phyloP scores from a whole-genome alignment of 2,329 filamentous ascomycete species.

The Zasmidium citrigriseum region DNA sequence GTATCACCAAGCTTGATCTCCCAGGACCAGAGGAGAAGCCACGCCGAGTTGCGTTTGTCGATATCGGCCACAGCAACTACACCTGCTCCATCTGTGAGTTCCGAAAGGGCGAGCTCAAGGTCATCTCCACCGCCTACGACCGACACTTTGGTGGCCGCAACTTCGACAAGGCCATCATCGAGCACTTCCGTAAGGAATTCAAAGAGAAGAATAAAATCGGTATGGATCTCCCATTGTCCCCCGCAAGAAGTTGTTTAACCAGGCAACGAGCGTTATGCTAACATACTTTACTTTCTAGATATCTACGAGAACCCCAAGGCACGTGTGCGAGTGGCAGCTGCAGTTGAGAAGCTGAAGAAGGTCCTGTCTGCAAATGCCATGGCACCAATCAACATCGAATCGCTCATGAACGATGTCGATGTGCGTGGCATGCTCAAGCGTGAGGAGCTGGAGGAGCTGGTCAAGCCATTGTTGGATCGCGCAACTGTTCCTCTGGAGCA shows the following conservation, averaged over 20 bases:
- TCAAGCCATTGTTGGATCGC: conserved; percentile 78
- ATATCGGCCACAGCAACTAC: conserved; percentile 96
- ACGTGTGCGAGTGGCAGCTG: conserved; percentile 79
- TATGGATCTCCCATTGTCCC: neutral
- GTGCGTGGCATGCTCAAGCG: conserved; percentile 86
- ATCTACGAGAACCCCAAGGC: conserved; percentile 90
- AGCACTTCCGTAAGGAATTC: conserved; percentile 95
- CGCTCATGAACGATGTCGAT: conserved; percentile 96
- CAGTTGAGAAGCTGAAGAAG: conserved; percentile 98
- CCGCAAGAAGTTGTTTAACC: neutral
- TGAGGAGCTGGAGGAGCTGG: conserved; percentile 88
- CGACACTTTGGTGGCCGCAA: conserved; percentile 96
- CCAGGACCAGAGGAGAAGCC: conserved; percentile 88
- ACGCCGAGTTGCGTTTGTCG: conserved; percentile 84
- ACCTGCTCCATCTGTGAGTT: conserved; percentile 94
- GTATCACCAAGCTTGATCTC: conserved; percentile 96
- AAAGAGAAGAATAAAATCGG: conserved; percentile 92
- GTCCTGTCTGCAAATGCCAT: conserved; percentile 92
- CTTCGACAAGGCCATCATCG: conserved; percentile 91
- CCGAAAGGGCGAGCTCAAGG: conserved; percentile 91
- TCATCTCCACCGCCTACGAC: conserved; percentile 91
- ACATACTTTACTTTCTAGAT: conserved; percentile 48
- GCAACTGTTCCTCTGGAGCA: conserved; percentile 78
- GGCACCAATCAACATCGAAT: conserved; percentile 94
- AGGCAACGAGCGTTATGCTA: neutral